Percentiles rank a stretch among this genome's conserved stretches.
Conservation (phyloP, 192 early-diverging fungal genomes). For the Coemansia sp. region DNA sequence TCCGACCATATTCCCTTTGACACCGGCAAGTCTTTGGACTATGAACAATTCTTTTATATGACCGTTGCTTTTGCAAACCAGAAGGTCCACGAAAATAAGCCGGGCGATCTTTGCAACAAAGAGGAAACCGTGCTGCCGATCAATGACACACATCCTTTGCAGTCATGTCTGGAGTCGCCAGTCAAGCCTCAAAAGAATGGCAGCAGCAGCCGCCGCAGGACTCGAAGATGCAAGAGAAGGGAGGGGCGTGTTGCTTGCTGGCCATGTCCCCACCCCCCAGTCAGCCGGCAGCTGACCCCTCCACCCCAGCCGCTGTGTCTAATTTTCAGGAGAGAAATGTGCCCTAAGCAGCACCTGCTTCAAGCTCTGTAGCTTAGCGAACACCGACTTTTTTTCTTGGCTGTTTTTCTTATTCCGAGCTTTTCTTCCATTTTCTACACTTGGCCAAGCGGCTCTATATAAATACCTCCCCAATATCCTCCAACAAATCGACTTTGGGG, state of each 20-base stretch:
- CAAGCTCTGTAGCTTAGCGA: not conserved
- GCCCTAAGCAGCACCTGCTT: too few relatives aligned
- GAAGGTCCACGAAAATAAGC: too few relatives aligned
- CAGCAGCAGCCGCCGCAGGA: constrained; percentile 1
- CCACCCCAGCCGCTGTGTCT: not conserved
- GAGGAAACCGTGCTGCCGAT: too few relatives aligned
- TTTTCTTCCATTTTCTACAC: not conserved
- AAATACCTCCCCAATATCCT: not conserved
- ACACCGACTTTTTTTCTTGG: not conserved
- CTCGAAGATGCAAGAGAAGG: not conserved
- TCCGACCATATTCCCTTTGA: too few relatives aligned
- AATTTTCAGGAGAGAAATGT: not conserved
- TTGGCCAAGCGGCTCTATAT: not conserved
- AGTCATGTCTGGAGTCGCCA: not conserved
- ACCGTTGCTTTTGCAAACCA: too few relatives aligned
- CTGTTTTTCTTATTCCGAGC: not conserved
- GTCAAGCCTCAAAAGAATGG: not conserved
- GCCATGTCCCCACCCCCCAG: not conserved
- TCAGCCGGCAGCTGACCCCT: not conserved
- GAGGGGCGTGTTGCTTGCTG: not conserved
- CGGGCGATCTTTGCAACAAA: too few relatives aligned
- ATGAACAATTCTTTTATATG: too few relatives aligned
- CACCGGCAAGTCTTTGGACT: too few relatives aligned
- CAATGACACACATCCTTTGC: not conserved
- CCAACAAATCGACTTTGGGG: not conserved